Evolutionary conservation across 139 green algal species (phyloP).

Genomic region (Coccomyxa sp.): DNA sequence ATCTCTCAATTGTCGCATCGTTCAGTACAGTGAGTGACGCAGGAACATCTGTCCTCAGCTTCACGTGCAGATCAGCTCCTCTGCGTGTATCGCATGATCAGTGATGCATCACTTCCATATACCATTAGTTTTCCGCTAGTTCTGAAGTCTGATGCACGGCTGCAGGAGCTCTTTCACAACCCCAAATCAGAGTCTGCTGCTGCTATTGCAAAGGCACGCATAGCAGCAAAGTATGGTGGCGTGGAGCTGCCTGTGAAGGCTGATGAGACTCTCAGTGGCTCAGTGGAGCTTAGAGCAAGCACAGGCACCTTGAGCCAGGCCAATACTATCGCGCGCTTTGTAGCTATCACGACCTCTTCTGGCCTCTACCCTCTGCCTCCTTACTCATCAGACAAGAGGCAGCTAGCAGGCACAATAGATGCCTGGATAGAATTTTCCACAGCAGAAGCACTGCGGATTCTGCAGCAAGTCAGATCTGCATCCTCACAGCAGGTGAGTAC

Average conservation of each 20-base stretch:
- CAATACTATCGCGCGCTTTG: not conserved
- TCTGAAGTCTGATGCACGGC: no score
- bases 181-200: not conserved
- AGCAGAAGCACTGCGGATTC: no score
- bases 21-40: no score
- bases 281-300: not conserved
- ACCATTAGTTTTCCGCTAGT: no score
- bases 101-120: no score
- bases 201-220: not conserved
- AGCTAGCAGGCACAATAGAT: constrained; percentile 1
- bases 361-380: constrained; percentile 4
- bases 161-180: not conserved
- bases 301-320: not conserved
- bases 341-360: not conserved
- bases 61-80: no score
- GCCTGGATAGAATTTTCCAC: constrained; percentile 8
- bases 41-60: no score
- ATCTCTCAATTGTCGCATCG: no score
- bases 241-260: not conserved
- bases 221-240: not conserved
- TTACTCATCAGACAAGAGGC: not conserved
- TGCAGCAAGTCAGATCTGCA: not conserved
- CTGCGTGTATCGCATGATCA: no score
- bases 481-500: not conserved
- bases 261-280: not conserved